Evolutionary conservation across 75 land plant genomes (phyloP).

Genomic region (Sequoiadendron giganteum): DNA sequence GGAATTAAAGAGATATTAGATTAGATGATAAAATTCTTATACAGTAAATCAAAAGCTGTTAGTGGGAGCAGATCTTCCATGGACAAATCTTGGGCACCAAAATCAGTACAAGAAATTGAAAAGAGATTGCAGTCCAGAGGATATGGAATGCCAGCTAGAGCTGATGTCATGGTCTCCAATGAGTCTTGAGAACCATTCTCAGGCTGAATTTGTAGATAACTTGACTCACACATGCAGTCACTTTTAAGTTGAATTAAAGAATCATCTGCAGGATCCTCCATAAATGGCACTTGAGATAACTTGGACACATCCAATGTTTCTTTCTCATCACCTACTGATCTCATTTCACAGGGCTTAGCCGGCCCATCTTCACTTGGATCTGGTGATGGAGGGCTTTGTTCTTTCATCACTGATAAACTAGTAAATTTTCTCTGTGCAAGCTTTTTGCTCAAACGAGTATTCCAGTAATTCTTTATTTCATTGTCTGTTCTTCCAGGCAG

Average conservation of each 20-base stretch:
- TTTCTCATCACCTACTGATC: background rate
- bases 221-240: no score
- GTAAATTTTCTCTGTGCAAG: background rate
- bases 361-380: background rate
- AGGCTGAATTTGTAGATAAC: background rate
- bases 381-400: background rate
- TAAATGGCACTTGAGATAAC: background rate
- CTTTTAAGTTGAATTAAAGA: background rate
- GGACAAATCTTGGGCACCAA: background rate
- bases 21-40: no score
- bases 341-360: background rate
- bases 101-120: background rate
- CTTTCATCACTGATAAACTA: background rate
- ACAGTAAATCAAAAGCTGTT: background rate
- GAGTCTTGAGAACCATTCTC: background rate
- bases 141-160: background rate
- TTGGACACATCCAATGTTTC: background rate
- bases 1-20: no score
- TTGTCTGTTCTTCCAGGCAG: constrained; percentile 8
- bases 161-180: background rate
- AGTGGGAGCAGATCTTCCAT: background rate
- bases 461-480: constrained; percentile 9
- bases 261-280: background rate
- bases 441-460: constrained; percentile 8
- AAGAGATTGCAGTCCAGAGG: background rate